Evolutionary conservation across 345 rosid species (phyloP), one percentile per base, ranked within the genome.

Genomic region (Eucalyptus marginata): DNA sequence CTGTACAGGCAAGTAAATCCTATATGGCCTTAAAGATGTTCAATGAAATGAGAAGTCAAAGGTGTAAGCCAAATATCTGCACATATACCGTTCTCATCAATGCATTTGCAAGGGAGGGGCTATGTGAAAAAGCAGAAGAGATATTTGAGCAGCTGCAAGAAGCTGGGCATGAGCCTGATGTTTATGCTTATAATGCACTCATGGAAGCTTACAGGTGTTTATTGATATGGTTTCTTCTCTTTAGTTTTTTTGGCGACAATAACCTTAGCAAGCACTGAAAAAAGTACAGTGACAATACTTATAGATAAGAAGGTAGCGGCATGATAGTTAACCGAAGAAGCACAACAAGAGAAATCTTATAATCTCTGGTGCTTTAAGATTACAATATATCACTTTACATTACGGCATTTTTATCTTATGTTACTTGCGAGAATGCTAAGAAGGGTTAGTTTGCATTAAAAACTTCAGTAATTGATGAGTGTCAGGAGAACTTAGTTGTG

Each of bases 71-170:
- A 7, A 96, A 97, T 90, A 97, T 97, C 86, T 96, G 99, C 93
- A 96, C 99, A 22, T 97, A 95, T 87, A 96, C 99, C 27, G 97
- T 93, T 50, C 93, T 97, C 10, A 93, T 97, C 87, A 97, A 96
- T 91, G 99, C 98, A 86, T 97, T 96, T 93, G 99, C 99, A 88
- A 95, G 99, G 91, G 98, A 96, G 92, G 99, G 99, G 90, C 96
- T 96, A 8, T 97, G 99, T 84, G 97, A 97, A 91, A 97, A 96
- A 92, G 99, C 99, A 6, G 97, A 97, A 90, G 99, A 97, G 92
- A 93, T 95, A 86, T 97, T 97, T 87, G 99, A 97, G 94, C 96
- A 93, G 96, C 91, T 97, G 91, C 99, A 97, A 88, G 96, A 95
- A 92, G 95, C 94, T 88, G 97, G 98, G 25, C 92, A 81, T 88